These are phyloP conservation scores for Nissolia schottii DNA, from an alignment of 306 rosid genomes.

Conservation along the genomic window DNA sequence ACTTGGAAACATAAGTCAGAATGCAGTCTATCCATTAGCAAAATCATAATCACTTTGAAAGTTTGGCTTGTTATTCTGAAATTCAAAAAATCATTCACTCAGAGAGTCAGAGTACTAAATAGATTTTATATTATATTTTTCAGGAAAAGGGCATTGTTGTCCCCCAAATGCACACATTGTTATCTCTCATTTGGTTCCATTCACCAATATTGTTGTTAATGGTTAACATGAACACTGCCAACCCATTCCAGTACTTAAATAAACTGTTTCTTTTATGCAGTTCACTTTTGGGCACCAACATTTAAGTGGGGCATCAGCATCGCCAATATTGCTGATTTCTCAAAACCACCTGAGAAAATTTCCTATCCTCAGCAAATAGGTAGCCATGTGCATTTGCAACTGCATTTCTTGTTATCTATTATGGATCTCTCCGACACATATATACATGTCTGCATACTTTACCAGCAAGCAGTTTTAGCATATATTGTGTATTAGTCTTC, in stretches of 20 bases:
- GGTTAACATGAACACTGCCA: background rate
- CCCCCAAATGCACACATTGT: background rate
- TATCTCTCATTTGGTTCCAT: background rate
- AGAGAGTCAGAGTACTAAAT: background rate
- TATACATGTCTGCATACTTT: no score
- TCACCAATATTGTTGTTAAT: constrained; percentile 5
- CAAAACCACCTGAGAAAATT: constrained; percentile 86
- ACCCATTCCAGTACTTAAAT: constrained; percentile 5
- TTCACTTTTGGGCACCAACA: constrained; percentile 99
- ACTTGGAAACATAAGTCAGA: background rate
- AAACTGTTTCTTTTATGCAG: constrained; percentile 37
- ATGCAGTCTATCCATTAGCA: background rate
- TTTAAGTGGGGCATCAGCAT: constrained; percentile 98
- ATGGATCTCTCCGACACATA: background rate
- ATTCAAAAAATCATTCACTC: background rate
- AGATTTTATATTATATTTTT: constrained; percentile 8
- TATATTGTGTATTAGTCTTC: background rate
- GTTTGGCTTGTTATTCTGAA: background rate
- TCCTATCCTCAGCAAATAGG: constrained; percentile 97
- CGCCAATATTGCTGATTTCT: constrained; percentile 86
- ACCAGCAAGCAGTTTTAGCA: constrained; percentile 3
- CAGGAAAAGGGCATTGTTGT: background rate
- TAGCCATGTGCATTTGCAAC: constrained; percentile 19
- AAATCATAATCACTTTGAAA: background rate
- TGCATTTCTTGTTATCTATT: background rate